Percentiles rank a stretch among this genome's conserved stretches.
These are phyloP conservation scores for Trichomonas gallinae DNA, from an alignment of 208 protist genomes.

Conservation along the genomic window DNA sequence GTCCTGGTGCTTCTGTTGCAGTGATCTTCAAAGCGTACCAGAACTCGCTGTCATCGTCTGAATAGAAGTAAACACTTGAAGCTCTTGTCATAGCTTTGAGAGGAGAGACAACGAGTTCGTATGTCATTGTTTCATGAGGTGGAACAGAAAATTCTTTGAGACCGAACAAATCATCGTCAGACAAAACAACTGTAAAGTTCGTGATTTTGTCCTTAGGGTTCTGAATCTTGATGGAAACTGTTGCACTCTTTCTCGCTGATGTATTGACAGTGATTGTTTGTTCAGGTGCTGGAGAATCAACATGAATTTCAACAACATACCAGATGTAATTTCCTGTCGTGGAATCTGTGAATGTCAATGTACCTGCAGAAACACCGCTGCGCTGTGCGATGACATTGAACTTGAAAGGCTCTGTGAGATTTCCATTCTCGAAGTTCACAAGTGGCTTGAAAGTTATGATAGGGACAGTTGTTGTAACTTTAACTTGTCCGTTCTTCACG, in stretches of 20 bases:
- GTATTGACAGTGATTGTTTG: neutral
- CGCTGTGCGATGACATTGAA: neutral
- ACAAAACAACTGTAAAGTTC: neutral
- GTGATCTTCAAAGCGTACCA: neutral
- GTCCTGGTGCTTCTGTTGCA: neutral
- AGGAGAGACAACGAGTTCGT: neutral
- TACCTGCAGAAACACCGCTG: neutral
- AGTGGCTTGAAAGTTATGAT: neutral
- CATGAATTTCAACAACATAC: conserved; percentile 4
- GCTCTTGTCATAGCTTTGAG: neutral
- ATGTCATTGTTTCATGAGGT: neutral
- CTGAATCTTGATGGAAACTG: neutral
- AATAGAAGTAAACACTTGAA: neutral
- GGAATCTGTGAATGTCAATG: neutral
- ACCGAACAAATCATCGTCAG: neutral
- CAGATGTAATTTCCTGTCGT: neutral
- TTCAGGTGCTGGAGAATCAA: neutral
- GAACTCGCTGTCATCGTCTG: conserved; percentile 11
- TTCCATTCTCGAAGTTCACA: neutral
- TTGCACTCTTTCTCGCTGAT: neutral
- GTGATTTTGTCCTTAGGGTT: neutral
- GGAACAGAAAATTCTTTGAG: neutral
- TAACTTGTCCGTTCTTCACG: neutral
- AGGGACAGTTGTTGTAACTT: neutral
- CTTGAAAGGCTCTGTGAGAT: neutral